Evolutionary conservation across 2,329 filamentous ascomycete species (phyloP).

Genomic region (Decorospora gaudefroyi): DNA sequence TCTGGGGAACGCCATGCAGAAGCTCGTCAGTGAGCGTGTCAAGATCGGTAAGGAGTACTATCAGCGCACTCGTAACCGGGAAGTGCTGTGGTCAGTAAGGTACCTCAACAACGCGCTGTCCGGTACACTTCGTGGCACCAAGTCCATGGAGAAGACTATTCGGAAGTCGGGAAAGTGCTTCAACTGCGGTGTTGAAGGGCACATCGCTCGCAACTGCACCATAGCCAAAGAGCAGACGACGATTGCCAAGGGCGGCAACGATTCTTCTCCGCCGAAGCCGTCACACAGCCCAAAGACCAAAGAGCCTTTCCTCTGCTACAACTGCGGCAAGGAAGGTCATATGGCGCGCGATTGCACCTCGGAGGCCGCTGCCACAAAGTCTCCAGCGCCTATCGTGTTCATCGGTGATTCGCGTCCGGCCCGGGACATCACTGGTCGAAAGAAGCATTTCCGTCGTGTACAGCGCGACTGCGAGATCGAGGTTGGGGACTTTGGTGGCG

Average conservation of each 20-base stretch:
- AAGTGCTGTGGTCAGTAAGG: constrained; percentile 8
- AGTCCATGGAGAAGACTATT: not conserved
- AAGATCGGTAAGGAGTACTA: constrained; percentile 14
- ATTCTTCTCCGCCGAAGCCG: not conserved
- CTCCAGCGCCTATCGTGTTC: not conserved
- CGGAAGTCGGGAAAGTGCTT: not conserved
- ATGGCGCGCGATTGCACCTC: constrained; percentile 11
- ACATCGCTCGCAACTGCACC: not conserved
- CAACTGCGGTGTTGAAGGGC: constrained; percentile 1
- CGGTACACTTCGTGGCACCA: not conserved
- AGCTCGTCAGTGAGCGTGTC: constrained; percentile 9
- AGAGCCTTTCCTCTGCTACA: constrained; percentile 18
- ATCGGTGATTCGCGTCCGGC: not conserved
- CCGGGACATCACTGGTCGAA: not conserved
- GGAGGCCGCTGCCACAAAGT: no score
- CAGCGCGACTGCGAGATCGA: constrained; percentile 10
- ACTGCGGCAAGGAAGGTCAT: constrained; percentile 15
- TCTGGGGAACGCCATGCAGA: constrained; percentile 7
- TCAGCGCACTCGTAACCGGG: not conserved
- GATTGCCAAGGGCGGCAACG: not conserved
- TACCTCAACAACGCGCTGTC: not conserved
- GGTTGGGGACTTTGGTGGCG: constrained; percentile 17
- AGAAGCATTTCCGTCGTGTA: constrained; percentile 8
- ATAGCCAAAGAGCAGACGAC: not conserved
- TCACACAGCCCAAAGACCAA: not conserved